These are phyloP conservation scores for Mallotus repandus DNA, from an alignment of 441 rosid species.

Conservation along the genomic window DNA sequence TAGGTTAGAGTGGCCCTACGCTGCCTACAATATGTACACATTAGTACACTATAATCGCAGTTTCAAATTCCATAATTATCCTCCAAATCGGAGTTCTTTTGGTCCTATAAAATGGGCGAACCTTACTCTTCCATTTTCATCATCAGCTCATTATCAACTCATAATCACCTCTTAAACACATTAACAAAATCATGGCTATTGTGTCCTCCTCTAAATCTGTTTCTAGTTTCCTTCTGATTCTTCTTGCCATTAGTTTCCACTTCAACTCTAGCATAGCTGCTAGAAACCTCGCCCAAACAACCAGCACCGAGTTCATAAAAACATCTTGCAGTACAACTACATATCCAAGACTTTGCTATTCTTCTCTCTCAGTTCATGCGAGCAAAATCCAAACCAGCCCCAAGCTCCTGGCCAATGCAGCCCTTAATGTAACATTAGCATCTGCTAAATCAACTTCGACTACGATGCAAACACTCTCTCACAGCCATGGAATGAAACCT, in stretches of 20 bases:
- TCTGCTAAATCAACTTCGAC: constrained; percentile 45
- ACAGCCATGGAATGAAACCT: constrained; percentile 37
- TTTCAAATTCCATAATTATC: constrained; percentile 12
- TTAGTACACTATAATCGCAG: background rate
- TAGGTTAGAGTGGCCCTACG: too few species aligned
- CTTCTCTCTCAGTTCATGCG: constrained; percentile 56
- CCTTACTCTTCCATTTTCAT: constrained; percentile 21
- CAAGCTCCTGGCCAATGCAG: constrained; percentile 56
- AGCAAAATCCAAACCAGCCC: constrained; percentile 62
- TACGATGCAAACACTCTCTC: constrained; percentile 47
- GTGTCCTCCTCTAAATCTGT: constrained; percentile 2
- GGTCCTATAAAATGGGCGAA: constrained; percentile 16
- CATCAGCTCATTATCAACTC: background rate
- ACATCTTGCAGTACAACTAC: constrained; percentile 59
- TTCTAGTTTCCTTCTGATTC: constrained; percentile 20
- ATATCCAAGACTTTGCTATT: constrained; percentile 64
- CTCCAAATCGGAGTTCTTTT: background rate
- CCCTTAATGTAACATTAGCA: constrained; percentile 60
- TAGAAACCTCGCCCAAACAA: constrained; percentile 21
- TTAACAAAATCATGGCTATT: constrained; percentile 30
- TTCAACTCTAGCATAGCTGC: constrained; percentile 25
- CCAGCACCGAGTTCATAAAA: constrained; percentile 54
- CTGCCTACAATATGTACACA: too few species aligned
- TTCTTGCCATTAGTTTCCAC: constrained; percentile 20
- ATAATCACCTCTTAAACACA: too few species aligned